Evolutionary conservation across 2,329 filamentous ascomycete genomes (phyloP), one percentile per base, ranked within the genome.

Genomic region (Pseudogymnoascus sp.): DNA sequence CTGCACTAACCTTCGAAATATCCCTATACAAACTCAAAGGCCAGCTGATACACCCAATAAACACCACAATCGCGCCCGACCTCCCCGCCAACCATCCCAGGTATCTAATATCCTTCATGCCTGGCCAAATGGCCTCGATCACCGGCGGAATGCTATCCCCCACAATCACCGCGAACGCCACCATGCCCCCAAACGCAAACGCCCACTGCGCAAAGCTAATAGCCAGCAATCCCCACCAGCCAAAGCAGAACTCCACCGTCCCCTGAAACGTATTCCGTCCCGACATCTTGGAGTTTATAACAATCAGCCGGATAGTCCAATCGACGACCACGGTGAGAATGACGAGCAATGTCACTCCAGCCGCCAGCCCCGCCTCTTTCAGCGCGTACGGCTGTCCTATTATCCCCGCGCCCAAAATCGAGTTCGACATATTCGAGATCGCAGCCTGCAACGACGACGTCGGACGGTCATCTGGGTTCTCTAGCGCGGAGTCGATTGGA

Each of bases 371-470:
- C 6, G 95, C 95, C 78, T 97, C 93, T 64, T 86, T 86, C 73
- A 99, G 88, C n/a, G 95, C 95, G 77, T 97, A 99, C 11, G 95
- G 93, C 77, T 99, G 95, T 3, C 90, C 86, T 71, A 88, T 88
- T 75, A 88, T 88, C 61, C 86, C 86, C 1, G 86, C 87, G 40
- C 86, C 87, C 69, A 99, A 97, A 74, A 99, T 99, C 70, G 90
- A 96, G 79, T 99, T 99, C 66, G 95, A 93, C 95, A 99, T 99
- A 77, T 99, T 99, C 92, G 97, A 96, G 69, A 99, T 97, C 2
- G 95, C 93, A 73, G 89, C 91, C 66, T 84, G 82, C 77, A 97
- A 82, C 4, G 89, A 89, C 64, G 91, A 96, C 77, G 93, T 93
- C 56, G 93, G 92, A 63, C 93, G 83, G 6, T 60, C 60, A 11